Evolutionary conservation across 768 basidiomycete genomes (phyloP), one percentile per base, ranked within the genome.

Genomic region (Trametes maxima): DNA sequence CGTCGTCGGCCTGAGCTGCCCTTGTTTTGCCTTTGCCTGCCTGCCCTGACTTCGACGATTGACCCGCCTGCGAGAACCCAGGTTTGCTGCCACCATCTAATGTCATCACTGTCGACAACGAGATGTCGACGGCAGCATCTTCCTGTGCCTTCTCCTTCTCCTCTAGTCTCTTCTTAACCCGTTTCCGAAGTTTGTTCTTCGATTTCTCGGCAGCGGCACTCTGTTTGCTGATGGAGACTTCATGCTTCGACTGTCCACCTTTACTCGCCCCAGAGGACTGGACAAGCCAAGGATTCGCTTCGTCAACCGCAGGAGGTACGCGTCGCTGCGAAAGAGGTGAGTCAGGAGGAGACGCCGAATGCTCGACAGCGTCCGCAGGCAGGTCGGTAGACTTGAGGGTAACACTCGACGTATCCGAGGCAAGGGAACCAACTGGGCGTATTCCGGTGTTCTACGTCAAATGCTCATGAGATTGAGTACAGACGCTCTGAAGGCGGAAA

Each of bases 121-220:
- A 83, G 59, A 98, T 90, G 68, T 96, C 94, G 21, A 97, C 84
- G 7, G 75, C 71, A 0, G 89, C 91, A 65, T 98, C 95, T 46
- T 92, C 90, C 63, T 77, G 76, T 2, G 82, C 84, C 55, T 80
- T 82, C 59, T 82, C 83, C 60, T 79, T 80, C 47, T 82, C 86
- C 22, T 84, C 87, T 2, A 75, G 80, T 19, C 77, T 76, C 68
- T 88, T 90, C 66, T 74, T 75, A 16, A 72, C 74, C 45, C 81
- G 77, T 68, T 94, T 96, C 67, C 86, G 85, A 48, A 95, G 79
- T 68, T 86, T 86, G 72, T 88, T 85, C 65, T 86, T 86, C 2
- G 89, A 86, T 70, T 92, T 94, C 42, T 84, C 80, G 28, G 76
- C 70, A 8, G 79, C 70, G 22, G 77, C 78, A 65, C 87, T 89